Evolutionary conservation across 805 yeast species (phyloP), one percentile per base, ranked within the genome.

Genomic region (Teunomyces gatunensis): DNA sequence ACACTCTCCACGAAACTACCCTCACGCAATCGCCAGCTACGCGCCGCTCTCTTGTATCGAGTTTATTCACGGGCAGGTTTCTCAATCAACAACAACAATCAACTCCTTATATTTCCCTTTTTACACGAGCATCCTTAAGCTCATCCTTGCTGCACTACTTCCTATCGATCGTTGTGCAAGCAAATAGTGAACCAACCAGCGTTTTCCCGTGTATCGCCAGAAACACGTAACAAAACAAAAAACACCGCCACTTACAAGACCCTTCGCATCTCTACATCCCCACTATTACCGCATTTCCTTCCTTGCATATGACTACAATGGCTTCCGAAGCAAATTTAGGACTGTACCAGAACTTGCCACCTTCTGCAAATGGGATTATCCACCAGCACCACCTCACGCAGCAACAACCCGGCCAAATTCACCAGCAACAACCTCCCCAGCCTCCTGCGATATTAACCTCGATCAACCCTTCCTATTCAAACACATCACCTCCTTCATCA

Each of bases 241-340:
- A 17, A 21, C 18, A 27, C 34, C 21, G 13, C 11, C 27, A 25
- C 10, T 7, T 2, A 25, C 27, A 25, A 25, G 11, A 28, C 17
- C 4, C 43, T 34, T 37, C 40, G 29, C 44, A 45, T 28, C 33
- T 45, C 15, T 18, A 39, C 44, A 6, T 29, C 47, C 13, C 12
- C 18, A 13, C 15, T n/a, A 13, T 34, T 17, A 17, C 40, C 18
- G 23, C 28, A 44, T 30, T 35, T 10, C 39, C 32, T 17, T 11
- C 20, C 36, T 28, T n/a, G 18, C 49, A 34, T 39, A 51, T 51
- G 53, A 42, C 50, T 40, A 48, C 48, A 30, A 52, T 52, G 55
- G 45, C 55, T 17, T 49, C 53, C 15, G 52, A 50, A 42, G 12
- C 47, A n/a, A 52, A 52, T 32, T 33, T 48, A 30, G 52, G 49